Evolutionary conservation across 306 rosid genomes (phyloP).

Genomic region (Comarum palustre): DNA sequence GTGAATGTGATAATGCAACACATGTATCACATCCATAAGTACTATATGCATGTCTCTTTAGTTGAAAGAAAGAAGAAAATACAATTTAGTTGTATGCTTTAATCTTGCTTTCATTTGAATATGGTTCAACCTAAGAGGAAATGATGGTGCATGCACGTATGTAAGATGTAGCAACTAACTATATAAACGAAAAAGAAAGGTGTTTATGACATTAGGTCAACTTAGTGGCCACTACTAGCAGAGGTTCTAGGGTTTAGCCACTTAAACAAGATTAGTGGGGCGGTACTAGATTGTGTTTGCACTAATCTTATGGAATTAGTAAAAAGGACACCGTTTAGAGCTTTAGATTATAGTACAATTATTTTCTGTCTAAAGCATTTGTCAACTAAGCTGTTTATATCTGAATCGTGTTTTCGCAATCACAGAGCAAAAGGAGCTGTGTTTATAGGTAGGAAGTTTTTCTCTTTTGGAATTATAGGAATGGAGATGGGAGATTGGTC

Average conservation of each 20-base stretch:
- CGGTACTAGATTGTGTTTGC: constrained; percentile 29
- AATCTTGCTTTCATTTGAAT: neutral
- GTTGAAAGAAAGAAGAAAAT: neutral
- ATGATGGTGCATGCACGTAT: constrained; percentile 3
- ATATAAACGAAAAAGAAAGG: neutral
- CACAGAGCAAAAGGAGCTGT: neutral
- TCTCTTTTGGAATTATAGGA: neutral
- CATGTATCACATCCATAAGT: neutral
- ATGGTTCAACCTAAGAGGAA: constrained; percentile 2
- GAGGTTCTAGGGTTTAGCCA: neutral
- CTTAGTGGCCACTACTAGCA: constrained; percentile 7
- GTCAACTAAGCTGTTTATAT: neutral
- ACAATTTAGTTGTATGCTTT: neutral
- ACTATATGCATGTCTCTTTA: too few species aligned
- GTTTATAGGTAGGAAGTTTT: neutral
- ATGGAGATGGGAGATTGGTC: constrained; percentile 33
- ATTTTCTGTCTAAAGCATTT: neutral
- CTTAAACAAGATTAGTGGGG: constrained; percentile 35
- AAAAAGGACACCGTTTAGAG: neutral
- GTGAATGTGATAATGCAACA: neutral
- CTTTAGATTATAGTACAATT: neutral
- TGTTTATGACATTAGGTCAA: neutral
- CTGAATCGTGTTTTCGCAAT: neutral
- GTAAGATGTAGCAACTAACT: neutral
- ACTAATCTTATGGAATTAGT: neutral